phyloP scores from a whole-genome alignment of 768 basidiomycete genomes.

The Porpolomopsis calyptriformis region DNA sequence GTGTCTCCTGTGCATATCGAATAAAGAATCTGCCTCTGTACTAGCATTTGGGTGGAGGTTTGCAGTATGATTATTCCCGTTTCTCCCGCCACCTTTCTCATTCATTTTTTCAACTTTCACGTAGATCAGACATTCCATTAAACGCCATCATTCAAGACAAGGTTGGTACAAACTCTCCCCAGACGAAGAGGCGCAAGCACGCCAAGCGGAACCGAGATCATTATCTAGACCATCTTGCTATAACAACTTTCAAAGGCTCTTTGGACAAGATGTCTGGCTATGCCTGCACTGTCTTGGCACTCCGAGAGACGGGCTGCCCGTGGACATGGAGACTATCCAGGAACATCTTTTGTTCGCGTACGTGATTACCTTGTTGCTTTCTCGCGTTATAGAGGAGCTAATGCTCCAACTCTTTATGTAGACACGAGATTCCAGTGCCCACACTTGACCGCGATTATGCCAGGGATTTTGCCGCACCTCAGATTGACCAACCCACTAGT shows the following conservation, averaged over 20 bases:
- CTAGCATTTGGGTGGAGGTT: conserved; percentile 3
- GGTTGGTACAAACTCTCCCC: neutral
- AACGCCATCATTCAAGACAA: neutral
- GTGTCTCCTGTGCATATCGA: conserved; percentile 23
- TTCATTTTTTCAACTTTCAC: neutral
- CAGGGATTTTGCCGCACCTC: conserved; percentile 19
- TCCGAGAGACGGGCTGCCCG: neutral
- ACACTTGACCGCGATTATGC: conserved; percentile 24
- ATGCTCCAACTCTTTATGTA: conserved; percentile 9
- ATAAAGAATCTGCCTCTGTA: neutral
- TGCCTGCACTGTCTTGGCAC: conserved; percentile 1
- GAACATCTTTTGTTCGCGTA: neutral
- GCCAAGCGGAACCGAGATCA: too few relatives aligned
- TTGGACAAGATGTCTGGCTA: neutral
- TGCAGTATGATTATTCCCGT: neutral
- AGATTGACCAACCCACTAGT: neutral
- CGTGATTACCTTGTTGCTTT: neutral
- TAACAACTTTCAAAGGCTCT: too few relatives aligned
- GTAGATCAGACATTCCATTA: neutral
- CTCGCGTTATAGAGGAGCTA: conserved; percentile 9
- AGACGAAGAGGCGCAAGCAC: neutral
- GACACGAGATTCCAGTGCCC: conserved; percentile 20
- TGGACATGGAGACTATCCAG: neutral
- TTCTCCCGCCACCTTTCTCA: neutral
- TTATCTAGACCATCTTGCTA: too few relatives aligned